Base-by-base conservation (phyloP, 1,284 basidiomycete genomes). In the Apiotrichum sp. region DNA sequence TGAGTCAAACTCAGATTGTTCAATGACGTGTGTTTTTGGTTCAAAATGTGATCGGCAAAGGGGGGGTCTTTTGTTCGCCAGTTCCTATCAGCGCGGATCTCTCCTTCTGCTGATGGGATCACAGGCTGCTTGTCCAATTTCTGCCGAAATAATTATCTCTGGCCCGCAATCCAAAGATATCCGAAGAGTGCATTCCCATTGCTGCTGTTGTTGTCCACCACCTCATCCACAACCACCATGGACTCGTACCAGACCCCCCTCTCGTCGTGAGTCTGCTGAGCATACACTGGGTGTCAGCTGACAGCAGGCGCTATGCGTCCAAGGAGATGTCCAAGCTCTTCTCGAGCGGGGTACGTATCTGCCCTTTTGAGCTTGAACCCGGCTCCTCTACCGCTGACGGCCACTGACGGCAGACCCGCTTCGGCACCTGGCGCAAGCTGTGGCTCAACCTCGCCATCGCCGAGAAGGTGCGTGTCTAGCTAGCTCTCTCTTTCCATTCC, bases 321-420 rank as follows among this genome's bases (percentile, higher is more conserved):
- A 95, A 95, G 75, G 95, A 98, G 78, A 98, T 98, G 95, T 87
- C 92, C 11, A 83, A 90, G 77, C 83, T 98, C 55, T 98, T 98
- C 80, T 98, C 93, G 43, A 84, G 88, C 55, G 85, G 86, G 52
- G 93, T 93, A 67, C 55, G 76, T 64, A 10, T 3, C 77, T 16
- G 50, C 39, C 33, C 31, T 36, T 56, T 32, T 11, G 34, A 40
- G 13, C 16, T 11, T 38, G 22, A 22, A 22, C 22, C 22, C 22
- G 22, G 22, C 22, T 22, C 22, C 22, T 22, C 22, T 22, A 22
- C 22, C 22, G 32, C 53, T 59, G 44, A 48, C 49, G 11, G 8
- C 7, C 11, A 29, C 48, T 51, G 34, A 50, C 52, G 13, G 16
- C 53, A 96, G 93, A 95, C 89, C 63, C 88, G 96, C 31, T 98